A percentile compares a stretch with the other conserved stretches of the same genome.
Evolutionary conservation across 1,139 yeast genomes (phyloP).

Genomic region (Suhomyces yuchorum): DNA sequence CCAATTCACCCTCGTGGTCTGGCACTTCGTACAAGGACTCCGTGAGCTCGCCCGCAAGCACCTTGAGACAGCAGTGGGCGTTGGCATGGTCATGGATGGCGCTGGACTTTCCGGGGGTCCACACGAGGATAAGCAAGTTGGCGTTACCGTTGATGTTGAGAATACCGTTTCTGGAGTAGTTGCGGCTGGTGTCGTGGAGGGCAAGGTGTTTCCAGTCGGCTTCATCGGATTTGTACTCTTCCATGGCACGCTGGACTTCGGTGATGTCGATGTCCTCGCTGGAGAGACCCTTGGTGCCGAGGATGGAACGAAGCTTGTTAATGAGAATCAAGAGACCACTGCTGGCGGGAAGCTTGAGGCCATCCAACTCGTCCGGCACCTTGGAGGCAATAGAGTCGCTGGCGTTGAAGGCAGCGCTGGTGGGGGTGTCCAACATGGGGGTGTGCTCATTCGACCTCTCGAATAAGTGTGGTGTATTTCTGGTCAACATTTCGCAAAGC

Average conservation of each 20-base stretch:
- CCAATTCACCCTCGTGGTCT: slow-evolving; percentile 29
- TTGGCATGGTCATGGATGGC: slow-evolving; percentile 77
- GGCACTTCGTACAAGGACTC: slow-evolving; percentile 66
- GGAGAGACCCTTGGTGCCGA: slow-evolving; percentile 41
- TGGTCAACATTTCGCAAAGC: slow-evolving; percentile 8
- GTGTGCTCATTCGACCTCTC: slow-evolving; percentile 6
- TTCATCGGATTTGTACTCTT: slow-evolving; percentile 48
- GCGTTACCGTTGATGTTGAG: slow-evolving; percentile 70
- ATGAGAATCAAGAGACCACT: slow-evolving; percentile 24
- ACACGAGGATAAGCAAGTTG: slow-evolving; percentile 64
- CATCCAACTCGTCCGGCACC: slow-evolving; percentile 4
- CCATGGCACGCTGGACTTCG: slow-evolving; percentile 49
- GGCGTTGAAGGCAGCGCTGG: slow-evolving; percentile 3
- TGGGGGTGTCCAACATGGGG: slow-evolving; percentile 5
- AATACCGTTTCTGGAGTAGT: slow-evolving; percentile 65
- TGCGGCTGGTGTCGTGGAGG: slow-evolving; percentile 51
- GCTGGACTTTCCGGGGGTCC: slow-evolving; percentile 71
- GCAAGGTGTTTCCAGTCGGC: slow-evolving; percentile 65
- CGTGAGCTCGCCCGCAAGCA: slow-evolving; percentile 58
- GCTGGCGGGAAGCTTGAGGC: slow-evolving; percentile 25
- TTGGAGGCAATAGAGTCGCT: background rate
- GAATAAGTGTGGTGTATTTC: slow-evolving; percentile 12
- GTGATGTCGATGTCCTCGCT: slow-evolving; percentile 59
- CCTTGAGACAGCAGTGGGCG: slow-evolving; percentile 72
- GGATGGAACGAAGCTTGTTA: slow-evolving; percentile 30